Base-by-base conservation (phyloP, 345 rosid species). In the Citrus cavaleriei region DNA sequence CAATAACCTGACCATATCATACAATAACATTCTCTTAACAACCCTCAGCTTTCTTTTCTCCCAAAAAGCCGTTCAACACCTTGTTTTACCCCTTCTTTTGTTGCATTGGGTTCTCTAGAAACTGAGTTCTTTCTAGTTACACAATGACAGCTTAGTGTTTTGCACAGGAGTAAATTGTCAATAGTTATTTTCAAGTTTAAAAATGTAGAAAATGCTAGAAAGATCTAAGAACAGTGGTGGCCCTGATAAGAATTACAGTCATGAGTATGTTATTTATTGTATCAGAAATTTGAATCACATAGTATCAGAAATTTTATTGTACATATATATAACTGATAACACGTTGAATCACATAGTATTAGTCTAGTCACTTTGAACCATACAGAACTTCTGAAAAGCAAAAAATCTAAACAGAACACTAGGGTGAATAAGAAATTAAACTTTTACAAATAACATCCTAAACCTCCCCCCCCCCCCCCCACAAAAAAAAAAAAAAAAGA, bases 121-220 rank as follows among this genome's bases (percentile, higher is more conserved):
- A 37, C 6, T 35, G 10, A 12, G 7, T 34, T n/a, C 51, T 25
- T 46, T n/a, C 30, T 69, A 42, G 13, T 27, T 27, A 25, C 59
- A 34, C 6, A 72, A 54, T 19, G 32, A 73, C 6, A 28, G 22
- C 46, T 58, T 14, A 46, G 54, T 22, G 49, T 14, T 30, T 22
- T 22, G 28, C 22, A 35, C 22, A 3, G 19, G 46, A 57, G 76
- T 34, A n/a, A 30, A 25, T 12, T 5, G 40, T 10, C 49, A 35
- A 14, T 37, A 79, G 54, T 24, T 27, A 40, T 74, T 74, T 51
- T 37, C 21, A 38, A 68, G 25, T 68, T 80, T 30, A 60, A 69
- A 30, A 12, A 51, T 8, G 6, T n/a, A 35, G 34, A 38, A 46
- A 59, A 69, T 69, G 63, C 19, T 65, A 22, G 72, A 37, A 73